A percentile compares a stretch with the other conserved stretches of the same genome.
These are phyloP conservation scores for Neurospora pannonica DNA, from an alignment of 495 filamentous ascomycete genomes.

Conservation along the genomic window DNA sequence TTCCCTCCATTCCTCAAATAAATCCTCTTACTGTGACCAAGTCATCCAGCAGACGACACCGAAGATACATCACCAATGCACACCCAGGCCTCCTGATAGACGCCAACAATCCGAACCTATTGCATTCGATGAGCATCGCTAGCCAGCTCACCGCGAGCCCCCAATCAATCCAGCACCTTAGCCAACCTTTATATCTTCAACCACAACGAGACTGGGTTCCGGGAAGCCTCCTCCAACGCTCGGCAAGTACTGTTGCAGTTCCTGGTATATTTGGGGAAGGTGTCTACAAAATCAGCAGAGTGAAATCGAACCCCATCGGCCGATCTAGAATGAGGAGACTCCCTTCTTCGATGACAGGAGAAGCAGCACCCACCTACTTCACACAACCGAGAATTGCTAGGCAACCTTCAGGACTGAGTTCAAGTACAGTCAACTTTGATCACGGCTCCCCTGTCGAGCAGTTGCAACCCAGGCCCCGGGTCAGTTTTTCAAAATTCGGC, in stretches of 20 bases:
- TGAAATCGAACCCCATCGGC: constrained; percentile 3
- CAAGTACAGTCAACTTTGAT: background rate
- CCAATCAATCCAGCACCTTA: constrained; percentile 7
- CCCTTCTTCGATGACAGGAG: background rate
- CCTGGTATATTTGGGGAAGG: constrained; percentile 16
- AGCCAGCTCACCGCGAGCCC: background rate
- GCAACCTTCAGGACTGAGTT: background rate
- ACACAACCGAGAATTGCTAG: background rate
- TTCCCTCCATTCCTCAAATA: background rate
- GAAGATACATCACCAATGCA: background rate
- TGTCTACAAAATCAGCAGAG: constrained; percentile 20
- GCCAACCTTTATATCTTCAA: background rate
- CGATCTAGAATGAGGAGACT: constrained; percentile 3
- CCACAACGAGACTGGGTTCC: constrained; percentile 6
- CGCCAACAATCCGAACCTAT: background rate
- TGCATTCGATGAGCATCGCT: background rate
- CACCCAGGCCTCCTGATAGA: background rate
- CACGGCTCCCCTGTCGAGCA: background rate
- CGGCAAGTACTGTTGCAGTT: constrained; percentile 11
- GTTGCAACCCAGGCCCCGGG: background rate
- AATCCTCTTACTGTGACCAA: background rate
- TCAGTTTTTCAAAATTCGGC: background rate
- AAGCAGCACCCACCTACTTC: background rate
- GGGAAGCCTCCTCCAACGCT: constrained; percentile 1
- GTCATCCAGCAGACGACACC: background rate